Conservation (phyloP, 192 early-diverging fungal genomes). For the Rhizoclosmatium sp. region DNA sequence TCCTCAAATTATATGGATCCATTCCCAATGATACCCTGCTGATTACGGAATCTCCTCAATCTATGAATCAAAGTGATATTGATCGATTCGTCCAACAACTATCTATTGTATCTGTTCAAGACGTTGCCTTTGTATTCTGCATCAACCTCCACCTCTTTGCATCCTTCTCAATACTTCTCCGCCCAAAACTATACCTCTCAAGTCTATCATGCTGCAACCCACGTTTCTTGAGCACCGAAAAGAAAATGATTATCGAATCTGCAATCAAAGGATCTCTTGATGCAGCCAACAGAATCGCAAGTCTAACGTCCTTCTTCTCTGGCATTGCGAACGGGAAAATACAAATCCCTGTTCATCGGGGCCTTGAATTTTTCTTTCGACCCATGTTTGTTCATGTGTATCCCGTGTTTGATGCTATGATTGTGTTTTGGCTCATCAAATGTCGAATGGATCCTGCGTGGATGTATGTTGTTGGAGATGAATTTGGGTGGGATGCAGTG, state of each 20-base stretch:
- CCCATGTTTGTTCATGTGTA: too few species aligned
- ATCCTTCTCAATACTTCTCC: neutral
- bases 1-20: too few species aligned
- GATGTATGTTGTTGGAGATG: neutral
- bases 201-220: neutral
- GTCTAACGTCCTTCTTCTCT: neutral
- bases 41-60: too few species aligned
- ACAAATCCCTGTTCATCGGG: too few species aligned
- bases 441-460: neutral
- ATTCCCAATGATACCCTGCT: too few species aligned
- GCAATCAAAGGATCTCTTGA: neutral
- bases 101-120: too few species aligned
- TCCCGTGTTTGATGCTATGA: neutral
- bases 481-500: neutral
- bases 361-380: too few species aligned
- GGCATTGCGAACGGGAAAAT: too few species aligned
- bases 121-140: too few species aligned
- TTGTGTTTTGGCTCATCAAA: neutral
- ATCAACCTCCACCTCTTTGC: too few species aligned
- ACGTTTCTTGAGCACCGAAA: neutral
- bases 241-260: neutral
- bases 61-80: too few species aligned
- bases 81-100: too few species aligned
- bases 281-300: neutral
- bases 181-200: slow-evolving; percentile 15